phyloP scores from a whole-genome alignment of 495 filamentous ascomycete species.

The Achaetomiella virescens region DNA sequence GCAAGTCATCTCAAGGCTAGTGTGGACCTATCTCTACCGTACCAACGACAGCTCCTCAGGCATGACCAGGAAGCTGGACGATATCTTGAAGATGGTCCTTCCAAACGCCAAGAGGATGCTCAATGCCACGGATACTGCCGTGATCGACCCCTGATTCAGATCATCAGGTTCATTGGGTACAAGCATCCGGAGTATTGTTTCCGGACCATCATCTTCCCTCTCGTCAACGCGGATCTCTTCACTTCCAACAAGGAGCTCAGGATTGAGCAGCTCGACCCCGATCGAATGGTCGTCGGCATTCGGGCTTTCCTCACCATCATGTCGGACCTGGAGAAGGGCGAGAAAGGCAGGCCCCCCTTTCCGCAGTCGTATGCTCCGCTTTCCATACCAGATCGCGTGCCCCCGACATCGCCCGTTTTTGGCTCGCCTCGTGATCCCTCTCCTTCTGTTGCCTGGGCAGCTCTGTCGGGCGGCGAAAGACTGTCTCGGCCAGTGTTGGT shows the following conservation, averaged over 20 bases:
- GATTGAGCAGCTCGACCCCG: slow-evolving; percentile 90
- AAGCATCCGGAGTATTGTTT: slow-evolving; percentile 92
- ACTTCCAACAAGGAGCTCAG: slow-evolving; percentile 69
- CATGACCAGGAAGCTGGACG: slow-evolving; percentile 75
- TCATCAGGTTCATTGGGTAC: slow-evolving; percentile 92
- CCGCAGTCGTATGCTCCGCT: slow-evolving; percentile 52
- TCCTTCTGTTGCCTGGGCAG: slow-evolving; percentile 24
- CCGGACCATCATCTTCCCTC: slow-evolving; percentile 81
- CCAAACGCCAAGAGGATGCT: slow-evolving; percentile 70
- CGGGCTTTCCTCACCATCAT: slow-evolving; percentile 87
- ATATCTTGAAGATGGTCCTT: slow-evolving; percentile 74
- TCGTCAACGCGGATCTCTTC: slow-evolving; percentile 89
- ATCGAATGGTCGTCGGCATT: slow-evolving; percentile 94
- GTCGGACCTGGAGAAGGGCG: slow-evolving; percentile 84
- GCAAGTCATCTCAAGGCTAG: slow-evolving; percentile 81
- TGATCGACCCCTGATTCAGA: slow-evolving; percentile 82
- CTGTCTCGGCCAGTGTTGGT: slow-evolving; percentile 70
- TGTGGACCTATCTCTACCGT: slow-evolving; percentile 94
- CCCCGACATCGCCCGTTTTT: slow-evolving; percentile 50
- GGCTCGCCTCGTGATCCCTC: slow-evolving; percentile 31
- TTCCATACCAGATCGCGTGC: slow-evolving; percentile 36
- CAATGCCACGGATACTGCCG: slow-evolving; percentile 69
- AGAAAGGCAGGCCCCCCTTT: slow-evolving; percentile 74
- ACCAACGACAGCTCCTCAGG: slow-evolving; percentile 59
- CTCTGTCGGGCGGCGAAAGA: slow-evolving; percentile 43